A percentile compares a stretch with the other conserved stretches of the same genome.
These are phyloP conservation scores for Glaciozyma martinii DNA, from an alignment of 768 basidiomycete species.

Conservation along the genomic window DNA sequence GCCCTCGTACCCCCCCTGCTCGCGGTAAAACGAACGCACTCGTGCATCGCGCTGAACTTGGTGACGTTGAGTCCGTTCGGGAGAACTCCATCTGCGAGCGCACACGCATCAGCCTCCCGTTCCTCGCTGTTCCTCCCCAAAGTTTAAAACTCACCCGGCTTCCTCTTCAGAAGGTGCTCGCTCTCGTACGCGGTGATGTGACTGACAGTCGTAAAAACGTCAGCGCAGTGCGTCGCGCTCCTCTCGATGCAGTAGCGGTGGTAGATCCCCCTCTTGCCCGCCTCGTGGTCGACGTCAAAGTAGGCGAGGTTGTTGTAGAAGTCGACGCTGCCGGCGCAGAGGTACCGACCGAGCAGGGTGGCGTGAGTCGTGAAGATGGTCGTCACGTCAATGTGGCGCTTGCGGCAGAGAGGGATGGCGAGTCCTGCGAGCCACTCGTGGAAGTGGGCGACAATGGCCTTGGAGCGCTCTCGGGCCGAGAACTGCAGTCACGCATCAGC, in stretches of 20 bases:
- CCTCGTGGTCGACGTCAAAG: constrained; percentile 99
- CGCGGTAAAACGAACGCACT: constrained; percentile 49
- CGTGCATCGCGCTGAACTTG: constrained; percentile 99
- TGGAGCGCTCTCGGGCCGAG: constrained; percentile 64
- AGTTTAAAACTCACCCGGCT: constrained; percentile 47
- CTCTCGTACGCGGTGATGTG: constrained; percentile 97
- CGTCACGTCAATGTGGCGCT: constrained; percentile 94
- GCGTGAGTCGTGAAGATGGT: constrained; percentile 99
- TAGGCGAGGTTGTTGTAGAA: constrained; percentile 99
- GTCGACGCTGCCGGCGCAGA: constrained; percentile 95
- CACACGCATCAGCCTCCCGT: background rate
- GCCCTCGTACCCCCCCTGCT: no score
- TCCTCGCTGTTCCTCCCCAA: background rate
- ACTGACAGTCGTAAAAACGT: constrained; percentile 96
- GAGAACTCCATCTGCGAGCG: constrained; percentile 68
- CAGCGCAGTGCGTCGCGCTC: constrained; percentile 84
- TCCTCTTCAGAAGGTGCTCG: constrained; percentile 92
- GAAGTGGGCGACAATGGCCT: constrained; percentile 92
- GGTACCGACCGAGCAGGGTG: constrained; percentile 93
- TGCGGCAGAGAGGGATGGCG: constrained; percentile 62
- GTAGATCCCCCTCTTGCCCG: constrained; percentile 97
- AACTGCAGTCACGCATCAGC: constrained; percentile 48
- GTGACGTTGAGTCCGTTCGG: constrained; percentile 97
- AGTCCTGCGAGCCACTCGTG: constrained; percentile 75
- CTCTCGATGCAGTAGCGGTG: constrained; percentile 97